These are phyloP conservation scores for Yarrowia osloensis DNA, from an alignment of 805 yeast genomes.

Conservation along the genomic window DNA sequence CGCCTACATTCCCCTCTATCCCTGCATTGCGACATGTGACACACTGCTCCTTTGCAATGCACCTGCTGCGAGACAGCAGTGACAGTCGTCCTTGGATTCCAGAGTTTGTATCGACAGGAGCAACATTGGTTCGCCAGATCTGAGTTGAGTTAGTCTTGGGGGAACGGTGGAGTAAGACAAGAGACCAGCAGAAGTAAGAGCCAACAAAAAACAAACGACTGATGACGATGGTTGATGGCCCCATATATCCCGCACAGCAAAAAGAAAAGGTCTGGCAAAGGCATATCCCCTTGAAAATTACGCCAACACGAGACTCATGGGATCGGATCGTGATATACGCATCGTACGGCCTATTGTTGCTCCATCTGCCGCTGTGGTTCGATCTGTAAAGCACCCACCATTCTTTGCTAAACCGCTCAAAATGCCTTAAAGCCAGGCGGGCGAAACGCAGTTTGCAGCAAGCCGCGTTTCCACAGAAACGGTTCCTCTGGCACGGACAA, in stretches of 20 bases:
- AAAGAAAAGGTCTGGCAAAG: background rate
- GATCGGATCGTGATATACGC: background rate
- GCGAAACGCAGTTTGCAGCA: background rate
- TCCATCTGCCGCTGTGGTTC: background rate
- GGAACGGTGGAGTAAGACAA: conserved; percentile 17
- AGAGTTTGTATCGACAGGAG: background rate
- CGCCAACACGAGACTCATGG: no score
- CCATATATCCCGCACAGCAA: background rate
- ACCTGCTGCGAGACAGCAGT: background rate
- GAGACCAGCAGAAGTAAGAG: background rate
- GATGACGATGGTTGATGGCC: background rate
- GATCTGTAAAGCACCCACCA: background rate
- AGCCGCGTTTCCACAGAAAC: background rate
- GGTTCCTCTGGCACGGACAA: background rate
- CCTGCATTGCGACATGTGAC: background rate
- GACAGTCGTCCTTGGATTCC: no score
- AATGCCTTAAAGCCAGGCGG: background rate
- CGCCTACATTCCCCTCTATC: background rate
- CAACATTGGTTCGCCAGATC: background rate
- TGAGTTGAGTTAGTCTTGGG: background rate
- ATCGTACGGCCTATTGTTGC: background rate
- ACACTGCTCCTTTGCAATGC: background rate
- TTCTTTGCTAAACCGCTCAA: conserved; percentile 3
- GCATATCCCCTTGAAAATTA: no score
- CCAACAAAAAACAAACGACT: background rate